Evolutionary conservation across 2,329 filamentous ascomycete species (phyloP), one percentile per base, ranked within the genome.

Genomic region (Aureobasidium musti): DNA sequence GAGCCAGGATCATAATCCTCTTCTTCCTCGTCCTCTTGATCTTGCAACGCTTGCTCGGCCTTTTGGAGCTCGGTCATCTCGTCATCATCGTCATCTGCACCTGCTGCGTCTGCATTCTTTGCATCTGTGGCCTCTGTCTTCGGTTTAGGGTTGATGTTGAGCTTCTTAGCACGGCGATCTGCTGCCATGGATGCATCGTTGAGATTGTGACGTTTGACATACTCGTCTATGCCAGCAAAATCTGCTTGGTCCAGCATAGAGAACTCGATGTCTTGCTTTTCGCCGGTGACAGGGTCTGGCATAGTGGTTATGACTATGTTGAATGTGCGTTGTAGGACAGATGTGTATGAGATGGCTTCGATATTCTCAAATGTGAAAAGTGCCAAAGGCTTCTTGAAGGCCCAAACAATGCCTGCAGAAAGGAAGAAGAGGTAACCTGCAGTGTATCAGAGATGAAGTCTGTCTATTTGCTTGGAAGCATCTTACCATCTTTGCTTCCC

Each of bases 201-300:
- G 37, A 89, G 76, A 6, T 81, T 80, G 71, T 88, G 86, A 35
- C 81, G 79, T 74, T 86, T 86, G 67, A 89, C 80, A 69, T 88
- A 89, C 5, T 79, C 79, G 69, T 88, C 86, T 56, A 89, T 88
- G 19, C 85, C 86, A 0, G 81, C 78, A 70, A 84, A 88, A 72
- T 89, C 84, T 10, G 82, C 83, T 71, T 89, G 86, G 69, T 89
- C 87, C 49, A 89, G 78, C 86, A 89, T 89, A 49, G 82, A 83
- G 70, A 89, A 87, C 70, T 89, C 87, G 21, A 86, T 79, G 69
- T 89, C 86, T 71, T 85, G 80, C 1, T 77, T 76, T 35, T 80
- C 80, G n/a, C 71, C 71, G 10, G 57, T 61, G 23, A 13, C 13
- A 3, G 67, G 67, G 28, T 72, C 71, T 3, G 67, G 37, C 33